These are phyloP conservation scores for Globisporangium iwayamae DNA, from an alignment of 352 stramenopile genomes.

Conservation along the genomic window DNA sequence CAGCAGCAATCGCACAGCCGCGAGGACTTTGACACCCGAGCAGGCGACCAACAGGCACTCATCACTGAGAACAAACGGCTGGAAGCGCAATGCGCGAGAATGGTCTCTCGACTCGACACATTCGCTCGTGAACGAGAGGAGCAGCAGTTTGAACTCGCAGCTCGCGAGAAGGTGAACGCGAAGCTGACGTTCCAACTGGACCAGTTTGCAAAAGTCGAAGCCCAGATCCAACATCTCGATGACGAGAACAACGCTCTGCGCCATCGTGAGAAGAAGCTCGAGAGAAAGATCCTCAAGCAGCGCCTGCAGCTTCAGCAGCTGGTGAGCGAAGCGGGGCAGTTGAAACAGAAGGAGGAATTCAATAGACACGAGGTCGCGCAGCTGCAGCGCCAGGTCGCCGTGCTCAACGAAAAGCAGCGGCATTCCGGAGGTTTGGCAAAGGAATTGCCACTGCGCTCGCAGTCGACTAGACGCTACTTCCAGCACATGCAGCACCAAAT, in stretches of 20 bases:
- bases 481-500: constrained; percentile 23
- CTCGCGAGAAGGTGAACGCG: constrained; percentile 7
- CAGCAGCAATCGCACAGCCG: constrained; percentile 7
- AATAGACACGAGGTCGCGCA: constrained; percentile 25
- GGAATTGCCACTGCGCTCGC: constrained; percentile 4
- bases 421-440: constrained; percentile 2
- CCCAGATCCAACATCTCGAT: constrained; percentile 17
- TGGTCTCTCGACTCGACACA: background rate
- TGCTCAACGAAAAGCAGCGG: constrained; percentile 30
- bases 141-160: constrained; percentile 1
- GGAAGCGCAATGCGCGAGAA: constrained; percentile 1
- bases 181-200: constrained; percentile 19
- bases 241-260: constrained; percentile 15
- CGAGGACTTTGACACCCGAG: constrained; percentile 3
- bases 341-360: constrained; percentile 21
- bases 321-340: constrained; percentile 9
- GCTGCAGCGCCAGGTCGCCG: constrained; percentile 26
- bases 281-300: constrained; percentile 35
- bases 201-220: constrained; percentile 18
- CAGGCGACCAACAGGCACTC: background rate
- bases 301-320: constrained; percentile 26
- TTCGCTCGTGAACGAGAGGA: constrained; percentile 3
- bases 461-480: constrained; percentile 13
- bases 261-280: constrained; percentile 14
- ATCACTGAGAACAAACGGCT: constrained; percentile 7